phyloP scores from a whole-genome alignment of 257 asterid genomes.

The Plantago elongata region DNA sequence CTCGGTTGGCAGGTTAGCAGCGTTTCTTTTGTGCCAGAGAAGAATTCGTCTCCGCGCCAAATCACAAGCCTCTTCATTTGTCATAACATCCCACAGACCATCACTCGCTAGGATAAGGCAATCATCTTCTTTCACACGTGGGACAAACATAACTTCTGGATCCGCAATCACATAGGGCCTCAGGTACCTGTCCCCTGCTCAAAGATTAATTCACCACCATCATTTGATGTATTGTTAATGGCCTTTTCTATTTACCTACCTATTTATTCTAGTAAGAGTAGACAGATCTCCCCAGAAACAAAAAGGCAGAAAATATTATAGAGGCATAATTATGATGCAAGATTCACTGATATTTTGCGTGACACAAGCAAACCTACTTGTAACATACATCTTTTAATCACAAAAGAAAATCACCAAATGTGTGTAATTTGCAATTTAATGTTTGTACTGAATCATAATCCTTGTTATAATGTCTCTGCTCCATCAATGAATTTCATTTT shows the following conservation, averaged over 20 bases:
- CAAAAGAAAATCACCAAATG: too few species aligned
- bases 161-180: conserved; percentile 64
- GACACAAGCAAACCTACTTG: too few species aligned
- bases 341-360: too few species aligned
- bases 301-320: too few species aligned
- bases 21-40: conserved; percentile 63
- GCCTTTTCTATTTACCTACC: background rate
- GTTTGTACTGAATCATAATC: too few species aligned
- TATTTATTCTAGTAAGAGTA: background rate
- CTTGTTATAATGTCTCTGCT: too few species aligned
- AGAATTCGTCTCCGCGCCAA: conserved; percentile 54
- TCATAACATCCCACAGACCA: conserved; percentile 74
- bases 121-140: conserved; percentile 58
- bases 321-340: too few species aligned
- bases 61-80: conserved; percentile 71
- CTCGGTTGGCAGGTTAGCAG: conserved; percentile 26
- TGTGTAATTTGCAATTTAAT: too few species aligned
- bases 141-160: conserved; percentile 52
- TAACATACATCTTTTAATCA: too few species aligned
- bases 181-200: conserved; percentile 69
- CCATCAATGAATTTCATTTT: too few species aligned
- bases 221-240: background rate
- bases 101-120: conserved; percentile 69
- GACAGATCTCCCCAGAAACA: background rate
- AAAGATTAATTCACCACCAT: background rate